These are phyloP conservation scores for Aspergillus bertholletiae DNA, from an alignment of 495 filamentous ascomycete genomes.

Conservation along the genomic window DNA sequence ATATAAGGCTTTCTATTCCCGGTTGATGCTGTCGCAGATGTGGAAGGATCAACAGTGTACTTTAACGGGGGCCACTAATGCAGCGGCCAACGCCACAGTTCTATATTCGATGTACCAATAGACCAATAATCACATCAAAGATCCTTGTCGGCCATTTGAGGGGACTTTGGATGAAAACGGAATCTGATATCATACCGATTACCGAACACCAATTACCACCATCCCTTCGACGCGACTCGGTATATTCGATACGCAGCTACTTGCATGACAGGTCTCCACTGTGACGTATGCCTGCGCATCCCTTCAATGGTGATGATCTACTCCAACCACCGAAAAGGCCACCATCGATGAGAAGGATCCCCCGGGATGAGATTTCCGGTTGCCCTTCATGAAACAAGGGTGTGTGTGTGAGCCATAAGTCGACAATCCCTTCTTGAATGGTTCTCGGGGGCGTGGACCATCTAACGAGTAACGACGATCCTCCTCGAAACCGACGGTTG, in stretches of 20 bases:
- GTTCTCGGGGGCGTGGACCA: neutral
- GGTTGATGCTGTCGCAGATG: too few relatives aligned
- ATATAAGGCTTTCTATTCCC: neutral
- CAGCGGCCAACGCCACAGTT: constrained; percentile 15
- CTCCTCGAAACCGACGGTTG: neutral
- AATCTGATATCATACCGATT: neutral
- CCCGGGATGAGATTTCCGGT: too few relatives aligned
- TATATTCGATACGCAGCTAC: neutral
- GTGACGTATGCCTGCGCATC: neutral
- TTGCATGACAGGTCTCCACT: constrained; percentile 6
- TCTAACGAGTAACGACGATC: constrained; percentile 3
- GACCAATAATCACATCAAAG: too few relatives aligned
- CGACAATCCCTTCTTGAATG: constrained; percentile 18
- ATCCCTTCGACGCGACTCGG: neutral
- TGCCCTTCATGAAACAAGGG: constrained; percentile 6
- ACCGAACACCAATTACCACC: too few relatives aligned
- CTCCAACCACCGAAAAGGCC: neutral
- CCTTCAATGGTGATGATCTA: neutral
- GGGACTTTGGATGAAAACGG: too few relatives aligned
- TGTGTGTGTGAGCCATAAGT: neutral
- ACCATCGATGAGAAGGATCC: too few relatives aligned
- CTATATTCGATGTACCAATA: too few relatives aligned
- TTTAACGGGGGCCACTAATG: constrained; percentile 3
- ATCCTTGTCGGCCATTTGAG: too few relatives aligned
- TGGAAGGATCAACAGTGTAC: too few relatives aligned